Evolutionary conservation across 148 eudicot genomes (phyloP), one percentile per base, ranked within the genome.

Genomic region (Rheum nobile): DNA sequence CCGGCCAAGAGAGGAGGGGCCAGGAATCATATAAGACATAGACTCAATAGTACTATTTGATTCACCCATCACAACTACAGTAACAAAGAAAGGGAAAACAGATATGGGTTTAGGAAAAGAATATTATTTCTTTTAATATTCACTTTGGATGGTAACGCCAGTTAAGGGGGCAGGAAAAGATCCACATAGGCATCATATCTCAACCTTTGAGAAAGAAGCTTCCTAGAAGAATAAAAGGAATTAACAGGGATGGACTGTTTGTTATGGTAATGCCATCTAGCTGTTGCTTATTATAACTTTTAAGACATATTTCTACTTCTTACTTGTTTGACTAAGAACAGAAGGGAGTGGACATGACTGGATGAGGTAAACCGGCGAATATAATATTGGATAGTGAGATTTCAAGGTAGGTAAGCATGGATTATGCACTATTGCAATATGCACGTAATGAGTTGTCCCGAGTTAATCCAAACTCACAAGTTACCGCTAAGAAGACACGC

Each of bases 281-380:
- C 67, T 59, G 67, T 28, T 59, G 34, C 8, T 54, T 22, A 22
- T 54, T 22, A 54, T 7, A 54, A 54, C 28, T n/a, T 54, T 22
- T 26, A 59, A 59, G 67, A 28, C 67, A 12, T 22, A 9, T 59
- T 59, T 28, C 28, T 59, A 59, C 35, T 59, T 28, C 65, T 55
- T 22, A 59, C 67, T 59, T 59, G 67, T 59, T 59, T 59, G 67
- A 59, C 67, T 59, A 28, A 26, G 16, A 59, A 59, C 67, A 59
- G 14, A 28, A 59, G 17, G 65, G 67, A 4, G 34, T 59, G 67
- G 65, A 59, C 67, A 7, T 19, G 34, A 28, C 67, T 59, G 14
- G 5, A 7, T 59, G 65, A 28, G 67, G 34, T 24, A 59, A 59
- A 28, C 34, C 17, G 28, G 14, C 57, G 1, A 59, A 12, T 59